phyloP scores from a whole-genome alignment of 2,329 filamentous ascomycete genomes.

The Neonectria punicea region DNA sequence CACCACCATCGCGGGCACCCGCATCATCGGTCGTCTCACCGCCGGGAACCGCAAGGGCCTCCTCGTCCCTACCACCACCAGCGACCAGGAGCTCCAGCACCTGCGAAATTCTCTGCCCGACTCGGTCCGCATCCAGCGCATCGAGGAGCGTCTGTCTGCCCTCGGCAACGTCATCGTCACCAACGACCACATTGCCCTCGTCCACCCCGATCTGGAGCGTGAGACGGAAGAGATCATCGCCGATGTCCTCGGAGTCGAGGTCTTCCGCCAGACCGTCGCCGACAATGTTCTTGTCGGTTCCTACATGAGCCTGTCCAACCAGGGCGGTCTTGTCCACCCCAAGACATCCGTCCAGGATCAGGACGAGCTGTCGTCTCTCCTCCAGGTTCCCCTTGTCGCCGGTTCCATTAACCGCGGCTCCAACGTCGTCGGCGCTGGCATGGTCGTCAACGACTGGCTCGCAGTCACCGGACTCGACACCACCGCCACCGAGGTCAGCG shows the following conservation, averaged over 20 bases:
- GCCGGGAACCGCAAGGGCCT: constrained; percentile 97
- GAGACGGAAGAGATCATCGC: constrained; percentile 99
- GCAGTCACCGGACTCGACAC: constrained; percentile 94
- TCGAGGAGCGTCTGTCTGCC: constrained; percentile 95
- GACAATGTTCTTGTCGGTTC: constrained; percentile 96
- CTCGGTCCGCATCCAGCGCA: constrained; percentile 91
- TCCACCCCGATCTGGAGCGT: constrained; percentile 95
- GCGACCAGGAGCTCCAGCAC: constrained; percentile 98
- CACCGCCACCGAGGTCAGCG: constrained; percentile 96
- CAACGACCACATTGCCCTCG: constrained; percentile 96
- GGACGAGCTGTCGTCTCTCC: constrained; percentile 91
- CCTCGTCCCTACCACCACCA: constrained; percentile 93
- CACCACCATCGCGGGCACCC: constrained; percentile 94
- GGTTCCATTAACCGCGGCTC: constrained; percentile 93
- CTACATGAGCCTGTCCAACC: constrained; percentile 97
- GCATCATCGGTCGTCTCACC: constrained; percentile 95
- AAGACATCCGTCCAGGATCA: constrained; percentile 98
- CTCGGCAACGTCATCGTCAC: constrained; percentile 96
- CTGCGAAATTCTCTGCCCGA: constrained; percentile 95
- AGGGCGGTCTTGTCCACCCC: constrained; percentile 95
- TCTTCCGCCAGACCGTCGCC: constrained; percentile 93
- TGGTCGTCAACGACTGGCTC: constrained; percentile 83
- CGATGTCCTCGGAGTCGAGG: constrained; percentile 89
- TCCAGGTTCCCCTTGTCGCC: constrained; percentile 95
- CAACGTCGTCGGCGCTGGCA: constrained; percentile 86